phyloP scores from a whole-genome alignment of 108 stramenopile genomes.

The Fistulifera pelliculosa region DNA sequence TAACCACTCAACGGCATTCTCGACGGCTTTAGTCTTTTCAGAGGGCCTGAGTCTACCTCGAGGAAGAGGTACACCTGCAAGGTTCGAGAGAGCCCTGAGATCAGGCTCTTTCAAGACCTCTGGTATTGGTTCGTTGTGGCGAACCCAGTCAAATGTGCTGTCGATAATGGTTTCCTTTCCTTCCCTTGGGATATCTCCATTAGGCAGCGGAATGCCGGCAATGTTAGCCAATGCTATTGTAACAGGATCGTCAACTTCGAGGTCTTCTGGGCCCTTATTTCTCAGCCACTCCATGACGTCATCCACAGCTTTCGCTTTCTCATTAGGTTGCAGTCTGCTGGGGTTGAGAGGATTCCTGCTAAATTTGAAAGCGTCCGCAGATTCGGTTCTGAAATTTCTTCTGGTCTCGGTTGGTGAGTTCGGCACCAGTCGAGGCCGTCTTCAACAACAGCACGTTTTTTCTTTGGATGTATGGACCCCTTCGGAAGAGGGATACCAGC shows the following conservation, averaged over 20 bases:
- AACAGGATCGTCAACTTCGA: constrained; percentile 4
- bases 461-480: background rate
- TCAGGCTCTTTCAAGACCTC: background rate
- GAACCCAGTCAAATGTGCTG: background rate
- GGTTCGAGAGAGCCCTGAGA: constrained; percentile 4
- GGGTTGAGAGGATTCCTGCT: constrained; percentile 9
- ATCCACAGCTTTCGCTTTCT: constrained; percentile 17
- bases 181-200: background rate
- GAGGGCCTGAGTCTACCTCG: background rate
- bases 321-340: background rate
- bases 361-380: constrained; percentile 6
- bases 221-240: constrained; percentile 3
- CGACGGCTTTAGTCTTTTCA: constrained; percentile 11
- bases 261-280: constrained; percentile 1
- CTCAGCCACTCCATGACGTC: constrained; percentile 24
- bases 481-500: constrained; percentile 2
- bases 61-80: constrained; percentile 4
- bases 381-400: background rate
- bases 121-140: constrained; percentile 3
- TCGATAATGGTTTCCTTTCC: constrained; percentile 6
- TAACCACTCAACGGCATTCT: constrained; percentile 5
- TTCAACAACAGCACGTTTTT: constrained; percentile 2
- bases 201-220: background rate
- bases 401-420: constrained; percentile 2
- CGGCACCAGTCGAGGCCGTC: constrained; percentile 23